These are phyloP conservation scores for Boletus rubescentipes DNA, from an alignment of 768 basidiomycete genomes.

Conservation along the genomic window DNA sequence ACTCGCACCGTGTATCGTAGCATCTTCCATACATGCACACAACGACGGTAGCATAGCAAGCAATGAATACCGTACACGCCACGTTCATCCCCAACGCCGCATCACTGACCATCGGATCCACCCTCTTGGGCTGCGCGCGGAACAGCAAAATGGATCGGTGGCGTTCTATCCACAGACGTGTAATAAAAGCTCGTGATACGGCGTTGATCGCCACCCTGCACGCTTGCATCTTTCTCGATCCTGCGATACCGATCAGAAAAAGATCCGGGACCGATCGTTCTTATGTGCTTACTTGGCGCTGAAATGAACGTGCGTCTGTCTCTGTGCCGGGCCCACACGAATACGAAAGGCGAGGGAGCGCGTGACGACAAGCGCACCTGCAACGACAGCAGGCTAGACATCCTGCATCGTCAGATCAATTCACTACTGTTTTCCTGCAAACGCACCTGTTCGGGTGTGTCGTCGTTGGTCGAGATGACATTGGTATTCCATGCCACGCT, in stretches of 20 bases:
- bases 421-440: background rate
- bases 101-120: conserved; percentile 9
- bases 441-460: conserved; percentile 23
- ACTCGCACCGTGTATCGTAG: background rate
- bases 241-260: conserved; percentile 5
- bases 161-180: conserved; percentile 30
- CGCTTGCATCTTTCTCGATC: conserved; percentile 24
- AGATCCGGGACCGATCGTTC: background rate
- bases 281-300: conserved; percentile 38
- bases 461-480: conserved; percentile 30
- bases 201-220: conserved; percentile 18
- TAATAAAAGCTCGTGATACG: conserved; percentile 38
- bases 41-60: background rate
- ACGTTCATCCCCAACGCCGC: background rate
- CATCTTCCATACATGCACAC: background rate
- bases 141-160: conserved; percentile 33
- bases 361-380: conserved; percentile 40
- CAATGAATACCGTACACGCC: background rate
- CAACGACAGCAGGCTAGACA: conserved; percentile 36
- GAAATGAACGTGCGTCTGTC: conserved; percentile 33
- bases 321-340: conserved; percentile 39
- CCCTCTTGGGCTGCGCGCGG: conserved; percentile 11
- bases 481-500: conserved; percentile 36
- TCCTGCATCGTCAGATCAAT: too few species aligned
- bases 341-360: conserved; percentile 41